Base-by-base conservation (phyloP, 257 asterid species). In the Coffea eugenioides region DNA sequence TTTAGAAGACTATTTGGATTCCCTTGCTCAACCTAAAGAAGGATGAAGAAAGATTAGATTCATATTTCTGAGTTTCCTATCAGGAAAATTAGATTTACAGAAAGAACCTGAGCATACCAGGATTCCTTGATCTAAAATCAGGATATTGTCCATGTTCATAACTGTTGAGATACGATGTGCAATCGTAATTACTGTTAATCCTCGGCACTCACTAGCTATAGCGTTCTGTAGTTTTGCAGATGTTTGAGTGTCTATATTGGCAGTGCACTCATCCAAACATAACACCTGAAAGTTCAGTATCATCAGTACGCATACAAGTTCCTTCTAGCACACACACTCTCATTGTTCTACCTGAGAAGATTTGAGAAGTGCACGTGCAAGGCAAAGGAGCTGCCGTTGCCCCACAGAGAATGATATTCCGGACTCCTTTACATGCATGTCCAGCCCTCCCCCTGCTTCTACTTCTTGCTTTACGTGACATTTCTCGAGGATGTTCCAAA, bases 161-260 rank as follows among this genome's bases (percentile, higher is more conserved):
- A 93, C 97, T 8, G 98, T 92, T 20, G 99, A 93, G 74, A 95
- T 93, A 73, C 97, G 97, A 84, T 95, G 99, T 76, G 98, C 98
- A 49, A 95, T 95, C 23, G 98, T 93, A 80, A 95, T 80, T 61
- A 89, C 85, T 9, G 98, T 93, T 34, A 84, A 81, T 84, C 87
- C 86, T 69, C 73, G 83, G 82, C 96, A 87, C 81, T 91, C 97
- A 31, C 85, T 86, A 36, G 86, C 80, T 71, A 95, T 88, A 11
- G 91, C 90, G 59, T 83, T 87, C 89, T 92, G 97, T 74, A 95
- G 96, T 84, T 83, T 95, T 18, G 93, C 84, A 80, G 97, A 91
- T 69, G 99, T 95, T 85, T 88, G 98, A 69, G 91, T 88, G 59
- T 95, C 98, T 75, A 95, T 88, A 70, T 88, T 93, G 13, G 98